Percentiles rank a stretch among this genome's conserved stretches.
Evolutionary conservation across 2,329 filamentous ascomycete species (phyloP).

Genomic region (Myriosclerotinia curreyana): DNA sequence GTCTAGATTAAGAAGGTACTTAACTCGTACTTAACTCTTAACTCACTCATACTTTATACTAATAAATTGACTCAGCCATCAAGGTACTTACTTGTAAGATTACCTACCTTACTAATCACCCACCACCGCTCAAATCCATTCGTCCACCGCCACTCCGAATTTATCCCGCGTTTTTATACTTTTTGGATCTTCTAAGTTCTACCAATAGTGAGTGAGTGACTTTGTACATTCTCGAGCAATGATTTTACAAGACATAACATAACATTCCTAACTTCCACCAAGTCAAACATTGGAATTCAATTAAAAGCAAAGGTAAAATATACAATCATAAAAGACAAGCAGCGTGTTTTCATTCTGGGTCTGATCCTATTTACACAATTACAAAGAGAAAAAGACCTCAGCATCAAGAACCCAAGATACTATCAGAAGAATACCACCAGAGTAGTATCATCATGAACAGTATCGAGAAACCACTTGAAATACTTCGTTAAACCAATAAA

Average conservation of each 20-base stretch:
- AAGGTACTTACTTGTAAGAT: no score
- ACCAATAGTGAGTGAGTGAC: no score
- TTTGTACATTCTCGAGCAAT: no score
- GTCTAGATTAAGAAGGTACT: neutral
- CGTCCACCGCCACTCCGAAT: no score
- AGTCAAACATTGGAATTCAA: neutral
- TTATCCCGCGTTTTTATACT: no score
- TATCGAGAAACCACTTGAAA: conserved; percentile 21
- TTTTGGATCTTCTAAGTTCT: no score
- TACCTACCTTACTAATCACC: no score
- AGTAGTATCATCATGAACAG: neutral
- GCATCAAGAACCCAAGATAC: conserved; percentile 18
- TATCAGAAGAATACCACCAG: conserved; percentile 15
- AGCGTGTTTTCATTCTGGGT: conserved; percentile 21
- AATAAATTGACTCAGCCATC: no score
- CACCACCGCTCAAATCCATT: no score
- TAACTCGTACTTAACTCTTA: no score
- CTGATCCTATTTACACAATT: conserved; percentile 25
- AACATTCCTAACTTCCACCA: neutral
- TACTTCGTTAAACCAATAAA: conserved; percentile 19
- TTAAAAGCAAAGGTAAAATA: neutral
- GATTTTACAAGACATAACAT: no score
- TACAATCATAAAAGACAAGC: conserved; percentile 19
- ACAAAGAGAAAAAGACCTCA: conserved; percentile 21
- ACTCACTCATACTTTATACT: no score